A percentile compares a stretch with the other conserved stretches of the same genome.
These are phyloP conservation scores for Ceratocystis papillata DNA, from an alignment of 2,329 filamentous ascomycete species.

Conservation along the genomic window DNA sequence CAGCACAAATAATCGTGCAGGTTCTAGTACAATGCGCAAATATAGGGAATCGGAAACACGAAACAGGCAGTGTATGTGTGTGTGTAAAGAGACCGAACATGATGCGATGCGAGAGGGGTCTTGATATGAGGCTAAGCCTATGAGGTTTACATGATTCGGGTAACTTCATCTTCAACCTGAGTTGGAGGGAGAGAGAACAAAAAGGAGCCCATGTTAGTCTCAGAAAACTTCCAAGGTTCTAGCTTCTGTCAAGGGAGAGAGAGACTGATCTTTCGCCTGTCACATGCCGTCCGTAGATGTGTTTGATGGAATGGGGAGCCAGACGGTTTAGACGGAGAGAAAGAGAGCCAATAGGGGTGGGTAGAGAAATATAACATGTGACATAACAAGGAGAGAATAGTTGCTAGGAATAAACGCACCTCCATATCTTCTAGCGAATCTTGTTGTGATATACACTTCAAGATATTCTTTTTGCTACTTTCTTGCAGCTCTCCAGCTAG, in stretches of 20 bases:
- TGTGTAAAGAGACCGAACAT: neutral
- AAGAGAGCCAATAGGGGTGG: neutral
- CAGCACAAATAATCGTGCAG: neutral
- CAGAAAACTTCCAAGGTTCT: constrained; percentile 19
- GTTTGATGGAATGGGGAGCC: neutral
- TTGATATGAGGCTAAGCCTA: constrained; percentile 25
- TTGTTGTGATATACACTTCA: constrained; percentile 91
- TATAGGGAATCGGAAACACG: neutral
- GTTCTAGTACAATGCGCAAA: constrained; percentile 7
- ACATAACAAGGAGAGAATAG: constrained; percentile 18
- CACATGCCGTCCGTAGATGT: no score
- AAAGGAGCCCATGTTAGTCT: constrained; percentile 22
- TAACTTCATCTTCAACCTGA: constrained; percentile 82
- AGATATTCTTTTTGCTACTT: constrained; percentile 97
- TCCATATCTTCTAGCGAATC: constrained; percentile 98
- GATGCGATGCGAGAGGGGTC: neutral
- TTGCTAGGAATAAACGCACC: constrained; percentile 52
- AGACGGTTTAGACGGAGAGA: neutral
- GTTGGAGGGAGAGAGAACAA: constrained; percentile 5
- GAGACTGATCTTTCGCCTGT: neutral
- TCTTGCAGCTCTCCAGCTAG: constrained; percentile 95
- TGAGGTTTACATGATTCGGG: constrained; percentile 66
- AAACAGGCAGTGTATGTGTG: neutral
- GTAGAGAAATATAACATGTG: neutral
- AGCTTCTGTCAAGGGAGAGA: neutral